Evolutionary conservation across 768 basidiomycete genomes (phyloP).

Genomic region (Ramaria sp.): DNA sequence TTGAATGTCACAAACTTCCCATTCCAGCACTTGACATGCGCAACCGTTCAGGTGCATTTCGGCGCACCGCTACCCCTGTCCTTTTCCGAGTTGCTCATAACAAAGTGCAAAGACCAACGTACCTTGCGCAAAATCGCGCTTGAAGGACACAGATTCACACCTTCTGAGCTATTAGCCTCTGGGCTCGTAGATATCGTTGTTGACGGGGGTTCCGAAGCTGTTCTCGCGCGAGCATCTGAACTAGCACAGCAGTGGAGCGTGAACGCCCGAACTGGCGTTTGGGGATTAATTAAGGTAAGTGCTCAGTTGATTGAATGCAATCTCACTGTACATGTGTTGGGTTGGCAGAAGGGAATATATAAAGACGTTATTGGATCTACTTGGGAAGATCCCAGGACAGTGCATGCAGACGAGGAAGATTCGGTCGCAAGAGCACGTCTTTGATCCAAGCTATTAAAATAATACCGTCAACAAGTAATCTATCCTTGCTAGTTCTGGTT

Average conservation of each 20-base stretch:
- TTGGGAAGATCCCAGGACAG: neutral
- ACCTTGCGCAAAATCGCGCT: conserved; percentile 63
- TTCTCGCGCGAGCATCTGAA: conserved; percentile 54
- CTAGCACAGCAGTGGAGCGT: conserved; percentile 42
- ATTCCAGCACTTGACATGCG: neutral
- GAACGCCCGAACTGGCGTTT: conserved; percentile 49
- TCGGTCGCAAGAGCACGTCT: neutral
- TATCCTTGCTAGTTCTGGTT: no score
- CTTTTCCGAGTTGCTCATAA: conserved; percentile 49
- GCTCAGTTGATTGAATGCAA: neutral
- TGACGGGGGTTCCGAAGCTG: conserved; percentile 39
- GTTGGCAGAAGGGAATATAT: conserved; percentile 42
- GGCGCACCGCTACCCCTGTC: conserved; percentile 73
- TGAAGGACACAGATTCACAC: conserved; percentile 71
- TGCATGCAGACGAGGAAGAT: conserved; percentile 2
- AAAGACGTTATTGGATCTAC: conserved; percentile 34
- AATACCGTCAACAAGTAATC: no score
- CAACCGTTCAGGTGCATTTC: conserved; percentile 50
- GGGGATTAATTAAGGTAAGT: conserved; percentile 61
- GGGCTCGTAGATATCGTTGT: conserved; percentile 67
- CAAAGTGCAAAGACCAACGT: conserved; percentile 50
- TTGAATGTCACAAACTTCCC: conserved; percentile 1
- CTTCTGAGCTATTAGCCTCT: conserved; percentile 51
- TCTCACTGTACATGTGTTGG: neutral
- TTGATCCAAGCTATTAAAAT: no score